phyloP scores from a whole-genome alignment of 2,329 filamentous ascomycete genomes.

The Xylaria sp. region DNA sequence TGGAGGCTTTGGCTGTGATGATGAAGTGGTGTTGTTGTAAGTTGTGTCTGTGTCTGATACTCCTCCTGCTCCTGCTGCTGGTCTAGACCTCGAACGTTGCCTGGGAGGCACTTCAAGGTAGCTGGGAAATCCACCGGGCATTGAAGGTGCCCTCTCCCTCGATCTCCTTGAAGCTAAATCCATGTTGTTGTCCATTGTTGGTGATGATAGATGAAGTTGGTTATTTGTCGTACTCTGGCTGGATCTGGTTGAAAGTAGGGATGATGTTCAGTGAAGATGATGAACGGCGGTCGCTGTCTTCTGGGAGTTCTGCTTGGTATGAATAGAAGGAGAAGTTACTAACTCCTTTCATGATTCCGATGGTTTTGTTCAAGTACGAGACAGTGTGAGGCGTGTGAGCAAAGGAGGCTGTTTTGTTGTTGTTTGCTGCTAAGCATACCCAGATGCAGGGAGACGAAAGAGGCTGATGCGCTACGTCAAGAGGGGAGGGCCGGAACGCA shows the following conservation, averaged over 20 bases:
- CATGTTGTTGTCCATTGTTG: constrained; percentile 38
- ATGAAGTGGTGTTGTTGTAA: constrained; percentile 33
- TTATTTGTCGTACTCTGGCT: constrained; percentile 44
- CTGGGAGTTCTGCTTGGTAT: constrained; percentile 37
- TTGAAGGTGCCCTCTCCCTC: constrained; percentile 41
- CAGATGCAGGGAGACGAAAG: constrained; percentile 44
- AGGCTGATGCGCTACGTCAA: constrained; percentile 46
- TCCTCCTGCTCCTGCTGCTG: constrained; percentile 33
- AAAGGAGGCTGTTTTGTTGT: constrained; percentile 29
- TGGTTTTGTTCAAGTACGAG: constrained; percentile 38
- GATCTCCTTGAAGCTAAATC: constrained; percentile 40
- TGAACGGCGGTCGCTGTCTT: constrained; percentile 36
- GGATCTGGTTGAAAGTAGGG: constrained; percentile 37
- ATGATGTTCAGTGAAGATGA: constrained; percentile 32
- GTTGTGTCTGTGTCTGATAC: constrained; percentile 43
- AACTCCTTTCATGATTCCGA: constrained; percentile 42
- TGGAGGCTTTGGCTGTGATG: constrained; percentile 40
- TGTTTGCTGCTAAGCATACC: constrained; percentile 39
- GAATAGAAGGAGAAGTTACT: constrained; percentile 40
- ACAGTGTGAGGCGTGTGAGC: constrained; percentile 48
- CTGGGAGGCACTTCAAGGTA: constrained; percentile 40
- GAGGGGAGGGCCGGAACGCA: constrained; percentile 42
- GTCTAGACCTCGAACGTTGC: constrained; percentile 39
- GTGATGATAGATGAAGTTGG: constrained; percentile 17
- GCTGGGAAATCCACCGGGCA: constrained; percentile 47